A percentile compares a stretch with the other conserved stretches of the same genome.
Evolutionary conservation across 148 eudicot genomes (phyloP).

Genomic region (Suaeda aralocaspica): DNA sequence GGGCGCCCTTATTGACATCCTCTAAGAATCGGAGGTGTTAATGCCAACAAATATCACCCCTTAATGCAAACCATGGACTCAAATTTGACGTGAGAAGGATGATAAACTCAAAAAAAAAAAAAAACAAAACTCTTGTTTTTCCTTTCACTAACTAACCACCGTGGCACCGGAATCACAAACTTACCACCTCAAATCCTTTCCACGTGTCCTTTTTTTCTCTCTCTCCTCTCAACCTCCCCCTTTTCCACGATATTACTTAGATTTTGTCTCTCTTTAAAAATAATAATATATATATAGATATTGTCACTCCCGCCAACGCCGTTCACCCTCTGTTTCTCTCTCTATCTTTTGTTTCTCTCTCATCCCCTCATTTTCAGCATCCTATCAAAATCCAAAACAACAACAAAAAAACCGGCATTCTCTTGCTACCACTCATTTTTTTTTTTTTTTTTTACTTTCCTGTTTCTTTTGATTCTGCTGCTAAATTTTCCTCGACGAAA

Average conservation of each 20-base stretch:
- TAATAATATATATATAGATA: too few relatives aligned
- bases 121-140: too few relatives aligned
- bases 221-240: neutral
- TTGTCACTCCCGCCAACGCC: constrained; percentile 30
- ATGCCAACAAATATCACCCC: neutral
- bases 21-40: neutral
- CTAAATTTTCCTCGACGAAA: neutral
- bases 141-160: neutral
- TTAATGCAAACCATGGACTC: neutral
- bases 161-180: constrained; percentile 18
- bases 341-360: too few relatives aligned
- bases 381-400: neutral
- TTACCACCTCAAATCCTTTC: neutral
- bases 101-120: too few relatives aligned
- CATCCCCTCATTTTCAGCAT: neutral
- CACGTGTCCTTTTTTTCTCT: neutral
- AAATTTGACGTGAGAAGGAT: neutral
- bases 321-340: constrained; percentile 26
- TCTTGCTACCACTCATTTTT: neutral
- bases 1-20: too few relatives aligned
- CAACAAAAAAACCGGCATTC: neutral
- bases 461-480: too few relatives aligned
- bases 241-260: too few relatives aligned
- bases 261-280: neutral
- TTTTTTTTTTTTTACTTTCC: neutral